A percentile compares a stretch with the other conserved stretches of the same genome.
These are phyloP conservation scores for Eugenia klotzschiana DNA, from an alignment of 441 rosid genomes.

Conservation along the genomic window DNA sequence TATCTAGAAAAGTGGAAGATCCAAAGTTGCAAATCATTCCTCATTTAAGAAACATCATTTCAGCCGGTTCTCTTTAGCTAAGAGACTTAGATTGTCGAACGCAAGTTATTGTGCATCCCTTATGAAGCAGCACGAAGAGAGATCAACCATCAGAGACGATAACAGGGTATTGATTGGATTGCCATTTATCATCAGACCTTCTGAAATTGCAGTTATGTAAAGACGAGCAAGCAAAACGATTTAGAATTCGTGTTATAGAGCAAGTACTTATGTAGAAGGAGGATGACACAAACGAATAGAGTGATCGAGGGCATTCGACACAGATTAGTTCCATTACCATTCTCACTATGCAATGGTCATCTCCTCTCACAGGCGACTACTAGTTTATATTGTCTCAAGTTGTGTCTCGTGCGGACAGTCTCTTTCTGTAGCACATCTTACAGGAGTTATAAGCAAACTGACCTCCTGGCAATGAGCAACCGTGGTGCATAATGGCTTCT, in stretches of 20 bases:
- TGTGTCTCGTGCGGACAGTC: background rate
- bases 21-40: background rate
- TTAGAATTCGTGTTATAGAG: background rate
- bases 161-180: background rate
- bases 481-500: slow-evolving; percentile 89
- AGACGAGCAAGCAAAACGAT: background rate
- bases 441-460: background rate
- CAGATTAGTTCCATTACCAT: background rate
- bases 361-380: background rate
- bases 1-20: background rate
- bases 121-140: background rate
- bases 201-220: background rate
- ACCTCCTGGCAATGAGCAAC: slow-evolving; percentile 77
- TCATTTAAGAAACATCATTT: background rate
- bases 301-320: background rate
- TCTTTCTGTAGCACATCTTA: background rate
- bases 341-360: background rate
- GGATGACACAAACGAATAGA: background rate
- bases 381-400: background rate
- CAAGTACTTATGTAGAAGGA: background rate
- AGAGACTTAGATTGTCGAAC: background rate
- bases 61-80: background rate
- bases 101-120: background rate
- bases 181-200: background rate
- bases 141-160: background rate